These are phyloP conservation scores for Aspergillus latus DNA, from an alignment of 2,329 filamentous ascomycete species.

Conservation along the genomic window DNA sequence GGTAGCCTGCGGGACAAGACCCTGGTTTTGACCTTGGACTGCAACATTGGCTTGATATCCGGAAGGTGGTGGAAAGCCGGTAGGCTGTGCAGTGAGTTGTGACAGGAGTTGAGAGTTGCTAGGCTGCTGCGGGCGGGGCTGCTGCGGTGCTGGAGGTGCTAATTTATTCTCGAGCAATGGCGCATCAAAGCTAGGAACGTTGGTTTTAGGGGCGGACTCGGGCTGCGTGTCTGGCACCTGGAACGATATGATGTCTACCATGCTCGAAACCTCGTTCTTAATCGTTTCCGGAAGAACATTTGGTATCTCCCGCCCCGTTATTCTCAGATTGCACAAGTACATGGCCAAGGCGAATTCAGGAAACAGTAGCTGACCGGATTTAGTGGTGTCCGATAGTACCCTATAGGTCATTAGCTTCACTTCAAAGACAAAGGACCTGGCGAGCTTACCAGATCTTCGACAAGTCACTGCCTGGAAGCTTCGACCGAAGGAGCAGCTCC, in stretches of 20 bases:
- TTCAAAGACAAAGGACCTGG: constrained; percentile 3
- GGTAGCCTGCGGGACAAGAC: constrained; percentile 38
- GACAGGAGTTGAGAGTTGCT: constrained; percentile 65
- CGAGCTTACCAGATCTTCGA: constrained; percentile 81
- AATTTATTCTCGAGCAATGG: constrained; percentile 51
- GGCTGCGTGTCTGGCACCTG: constrained; percentile 73
- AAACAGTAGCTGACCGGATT: constrained; percentile 92
- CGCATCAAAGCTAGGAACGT: constrained; percentile 69
- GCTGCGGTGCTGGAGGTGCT: constrained; percentile 56
- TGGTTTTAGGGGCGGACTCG: constrained; percentile 56
- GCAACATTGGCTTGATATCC: constrained; percentile 53
- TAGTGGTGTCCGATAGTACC: constrained; percentile 92
- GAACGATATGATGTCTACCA: constrained; percentile 99
- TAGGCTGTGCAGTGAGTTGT: constrained; percentile 56
- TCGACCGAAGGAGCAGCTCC: constrained; percentile 83
- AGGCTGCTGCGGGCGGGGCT: constrained; percentile 68
- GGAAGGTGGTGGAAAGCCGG: constrained; percentile 63
- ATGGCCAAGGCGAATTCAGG: constrained; percentile 97
- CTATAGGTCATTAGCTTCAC: constrained; percentile 45
- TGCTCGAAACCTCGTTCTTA: constrained; percentile 95
- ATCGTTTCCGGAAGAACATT: constrained; percentile 75
- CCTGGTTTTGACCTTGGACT: constrained; percentile 43
- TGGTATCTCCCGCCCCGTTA: constrained; percentile 83
- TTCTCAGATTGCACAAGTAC: constrained; percentile 94
- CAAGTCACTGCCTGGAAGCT: constrained; percentile 79